phyloP scores from a whole-genome alignment of 768 basidiomycete genomes.

The Porpolomopsis calyptriformis region DNA sequence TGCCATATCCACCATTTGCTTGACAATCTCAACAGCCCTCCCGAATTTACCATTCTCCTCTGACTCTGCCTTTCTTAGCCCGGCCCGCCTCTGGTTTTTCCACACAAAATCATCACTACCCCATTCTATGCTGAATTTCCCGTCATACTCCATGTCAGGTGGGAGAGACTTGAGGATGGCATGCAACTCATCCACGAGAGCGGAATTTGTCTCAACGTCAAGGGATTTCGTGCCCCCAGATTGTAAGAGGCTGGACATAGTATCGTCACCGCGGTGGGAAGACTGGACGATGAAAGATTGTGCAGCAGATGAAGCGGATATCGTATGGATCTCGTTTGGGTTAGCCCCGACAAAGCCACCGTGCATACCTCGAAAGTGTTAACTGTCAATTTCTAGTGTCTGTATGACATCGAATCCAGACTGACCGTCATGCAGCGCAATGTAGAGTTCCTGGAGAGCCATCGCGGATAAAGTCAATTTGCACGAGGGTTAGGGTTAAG shows the following conservation, averaged over 20 bases:
- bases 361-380: neutral
- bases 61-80: neutral
- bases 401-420: neutral
- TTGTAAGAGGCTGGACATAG: neutral
- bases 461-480: no score
- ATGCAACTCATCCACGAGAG: neutral
- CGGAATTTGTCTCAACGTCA: neutral
- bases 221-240: neutral
- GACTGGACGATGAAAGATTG: neutral
- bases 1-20: no score
- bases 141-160: neutral
- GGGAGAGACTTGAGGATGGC: neutral
- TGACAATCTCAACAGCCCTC: neutral
- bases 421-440: neutral
- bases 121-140: neutral
- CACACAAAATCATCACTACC: neutral
- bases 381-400: neutral
- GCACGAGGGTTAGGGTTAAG: no score
- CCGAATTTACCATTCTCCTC: neutral
- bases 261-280: neutral
- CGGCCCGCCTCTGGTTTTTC: neutral
- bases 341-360: neutral
- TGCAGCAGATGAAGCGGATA: neutral
- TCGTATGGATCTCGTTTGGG: neutral
- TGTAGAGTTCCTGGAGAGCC: neutral